Evolutionary conservation across 2,329 filamentous ascomycete species (phyloP), one percentile per base, ranked within the genome.

Genomic region (Beauveria sp.): DNA sequence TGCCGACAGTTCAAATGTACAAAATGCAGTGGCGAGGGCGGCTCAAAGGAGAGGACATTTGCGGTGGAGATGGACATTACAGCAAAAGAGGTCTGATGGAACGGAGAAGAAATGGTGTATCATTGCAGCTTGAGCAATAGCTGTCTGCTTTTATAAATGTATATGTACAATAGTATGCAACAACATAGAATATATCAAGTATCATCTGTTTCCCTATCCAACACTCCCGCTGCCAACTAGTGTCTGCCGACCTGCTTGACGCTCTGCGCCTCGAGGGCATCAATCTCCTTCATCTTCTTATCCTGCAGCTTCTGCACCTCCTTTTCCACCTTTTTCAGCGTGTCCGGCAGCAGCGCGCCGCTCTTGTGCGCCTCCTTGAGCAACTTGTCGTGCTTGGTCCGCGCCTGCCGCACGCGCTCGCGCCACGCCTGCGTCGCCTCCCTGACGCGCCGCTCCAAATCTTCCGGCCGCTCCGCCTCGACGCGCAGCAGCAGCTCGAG

Each of bases 401-500:
- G 73, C 38, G 78, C 78, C 63, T 73, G 72, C 56, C 82, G 74
- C 28, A 85, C 70, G 62, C 77, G 70, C 30, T 81, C 79, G 53
- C 78, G 72, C 81, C 82, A 86, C 40, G 70, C 74, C 68, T 82
- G 77, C 59, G 77, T 77, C 14, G 75, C 66, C 46, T 79, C 80
- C 69, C 75, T 77, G 53, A 78, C 73, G 40, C 78, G 70, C 62
- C 70, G 70, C 53, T 70, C 69, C 43, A 80, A 68, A 60, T 80
- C 81, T 30, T 82, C 81, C 60, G 73, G 75, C 65, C 72, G 72
- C 73, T 82, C 81, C 34, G 76, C 72, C 75, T 85, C 81, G 60
- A 84, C 72, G 67, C 77, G 77, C 63, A 86, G 75, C 30, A 81
- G 67, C 62, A 86, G 78, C 75, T 85, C 82, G 24, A 85, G 78